Base-by-base conservation (phyloP, 2,329 filamentous ascomycete genomes). In the Macrophomina phaseolina region DNA sequence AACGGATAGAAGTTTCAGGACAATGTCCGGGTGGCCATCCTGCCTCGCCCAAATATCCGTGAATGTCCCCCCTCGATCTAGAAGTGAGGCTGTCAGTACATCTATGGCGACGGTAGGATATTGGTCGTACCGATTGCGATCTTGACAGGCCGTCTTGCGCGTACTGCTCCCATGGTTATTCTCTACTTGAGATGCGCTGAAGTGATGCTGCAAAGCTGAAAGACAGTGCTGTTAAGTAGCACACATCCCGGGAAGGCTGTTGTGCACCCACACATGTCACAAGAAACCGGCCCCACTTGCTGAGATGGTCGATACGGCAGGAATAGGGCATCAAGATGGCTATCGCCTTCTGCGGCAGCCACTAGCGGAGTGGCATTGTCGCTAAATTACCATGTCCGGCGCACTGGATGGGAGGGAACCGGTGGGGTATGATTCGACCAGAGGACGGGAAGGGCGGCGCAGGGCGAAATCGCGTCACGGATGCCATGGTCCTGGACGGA, bases 21-120 rank as follows among this genome's bases (percentile, higher is more conserved):
- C 61, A 14, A 77, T 72, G 49, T 95, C 91, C 5, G 91, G 87
- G 73, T 94, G 94, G 71, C 92, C 93, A 23, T 97, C 91, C 32
- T 64, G 61, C 49, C 61, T 32, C 14, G 61, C 61, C 61, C 61
- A 64, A 75, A 92, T 96, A 80, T 97, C 93, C 46, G 93, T 97
- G 77, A 97, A 97, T 32, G 93, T 97, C 67, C 93, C 93, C 71
- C 93, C 93, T 30, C 61, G 52, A 23, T 64, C 61, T 64, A 18
- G 3, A 8, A 45, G 9, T 7, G 45, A 30, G 2, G 1, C 6
- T 5, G 18, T 53, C 36, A 64, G 34, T n/a, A 18, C 11, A 14
- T 14, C 18, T 14, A 3, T 32, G 4, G 42, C 8, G 4, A 9
- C 5, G 12, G 3, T 38, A 3, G 16, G n/a, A n/a, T 16, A 2